These are phyloP conservation scores for Kalmusia sp. DNA, from an alignment of 2,329 filamentous ascomycete species.

Conservation along the genomic window DNA sequence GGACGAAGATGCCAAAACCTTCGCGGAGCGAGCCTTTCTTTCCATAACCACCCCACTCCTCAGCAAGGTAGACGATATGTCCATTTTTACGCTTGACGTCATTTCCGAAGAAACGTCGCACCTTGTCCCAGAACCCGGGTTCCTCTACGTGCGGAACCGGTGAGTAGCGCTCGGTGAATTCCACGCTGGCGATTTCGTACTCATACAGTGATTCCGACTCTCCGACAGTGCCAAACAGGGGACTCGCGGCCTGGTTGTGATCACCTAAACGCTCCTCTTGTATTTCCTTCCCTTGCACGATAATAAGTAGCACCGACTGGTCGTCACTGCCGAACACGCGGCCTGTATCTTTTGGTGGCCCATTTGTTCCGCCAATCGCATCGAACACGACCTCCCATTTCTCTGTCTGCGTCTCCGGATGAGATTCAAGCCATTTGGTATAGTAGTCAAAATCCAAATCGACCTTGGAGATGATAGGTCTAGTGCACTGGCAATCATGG, in stretches of 20 bases:
- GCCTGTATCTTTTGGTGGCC: conserved; percentile 10
- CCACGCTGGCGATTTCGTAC: conserved; percentile 32
- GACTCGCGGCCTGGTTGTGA: conserved; percentile 21
- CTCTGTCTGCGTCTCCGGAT: conserved; percentile 17
- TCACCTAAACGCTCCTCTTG: conserved; percentile 16
- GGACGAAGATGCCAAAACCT: conserved; percentile 29
- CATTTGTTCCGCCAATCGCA: conserved; percentile 30
- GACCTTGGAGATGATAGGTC: conserved; percentile 16
- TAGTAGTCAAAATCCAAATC: conserved; percentile 31
- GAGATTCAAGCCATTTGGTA: conserved; percentile 16
- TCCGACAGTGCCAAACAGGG: conserved; percentile 24
- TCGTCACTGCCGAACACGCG: conserved; percentile 29
- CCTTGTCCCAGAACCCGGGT: conserved; percentile 23
- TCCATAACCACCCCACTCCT: conserved; percentile 41
- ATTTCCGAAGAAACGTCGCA: conserved; percentile 35
- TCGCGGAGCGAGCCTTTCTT: conserved; percentile 39
- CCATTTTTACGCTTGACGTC: conserved; percentile 33
- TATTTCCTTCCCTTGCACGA: conserved; percentile 27
- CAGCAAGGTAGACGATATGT: conserved; percentile 31
- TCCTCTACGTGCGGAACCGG: conserved; percentile 20
- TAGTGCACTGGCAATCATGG: conserved; percentile 12
- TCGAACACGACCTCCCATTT: conserved; percentile 41
- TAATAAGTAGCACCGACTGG: conserved; percentile 36
- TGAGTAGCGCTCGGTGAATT: conserved; percentile 29
- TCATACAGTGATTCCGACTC: conserved; percentile 28